Base-by-base conservation (phyloP, 2,329 filamentous ascomycete genomes). In the Phaeomoniella chlamydospora region DNA sequence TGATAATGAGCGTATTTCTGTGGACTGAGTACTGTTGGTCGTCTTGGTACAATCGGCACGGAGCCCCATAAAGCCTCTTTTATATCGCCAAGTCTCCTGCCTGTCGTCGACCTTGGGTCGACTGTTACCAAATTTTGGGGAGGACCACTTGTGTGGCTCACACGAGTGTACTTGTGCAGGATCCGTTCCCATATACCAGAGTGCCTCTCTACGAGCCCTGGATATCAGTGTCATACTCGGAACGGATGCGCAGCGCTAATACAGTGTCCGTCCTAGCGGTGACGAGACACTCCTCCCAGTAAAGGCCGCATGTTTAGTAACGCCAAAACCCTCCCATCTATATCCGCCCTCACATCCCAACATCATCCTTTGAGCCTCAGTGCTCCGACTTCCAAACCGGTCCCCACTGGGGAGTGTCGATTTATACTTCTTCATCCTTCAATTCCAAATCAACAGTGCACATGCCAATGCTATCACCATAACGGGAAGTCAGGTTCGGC, bases 391-490 rank as follows among this genome's bases (percentile, higher is more conserved):
- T 35, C 42, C 31, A 42, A 44, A 15, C 41, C 49, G 14, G 45
- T 49, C 11, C 52, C 52, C 9, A 45, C 44, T 18, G 52, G 52
- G 30, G 48, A 45, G 39, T 55, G 52, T 39, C 47, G 48, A 31
- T 54, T 50, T 37, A 46, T 51, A 33, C 35, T 50, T 11, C 35
- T 49, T 10, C 46, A 50, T 16, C 44, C 46, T 19, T 45, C 45
- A 30, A 39, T 42, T 29, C 44, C 44, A 13, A 44, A 47, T 26
- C 45, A 63, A 45, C 56, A 56, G 39, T 65, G 62, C 44, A 43
- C 53, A n/a, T 65, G 62, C 40, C 58, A 61, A 35, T 55, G 53
- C 45, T 65, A 61, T 50, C 49, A 47, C 29, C 49, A 48, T 15
- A 50, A 54, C 29, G 43, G 46, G 16, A 45, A 38, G 10, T 58